Evolutionary conservation across 169 alveolate genomes (phyloP).

Genomic region (Amoebophrya sp.): DNA sequence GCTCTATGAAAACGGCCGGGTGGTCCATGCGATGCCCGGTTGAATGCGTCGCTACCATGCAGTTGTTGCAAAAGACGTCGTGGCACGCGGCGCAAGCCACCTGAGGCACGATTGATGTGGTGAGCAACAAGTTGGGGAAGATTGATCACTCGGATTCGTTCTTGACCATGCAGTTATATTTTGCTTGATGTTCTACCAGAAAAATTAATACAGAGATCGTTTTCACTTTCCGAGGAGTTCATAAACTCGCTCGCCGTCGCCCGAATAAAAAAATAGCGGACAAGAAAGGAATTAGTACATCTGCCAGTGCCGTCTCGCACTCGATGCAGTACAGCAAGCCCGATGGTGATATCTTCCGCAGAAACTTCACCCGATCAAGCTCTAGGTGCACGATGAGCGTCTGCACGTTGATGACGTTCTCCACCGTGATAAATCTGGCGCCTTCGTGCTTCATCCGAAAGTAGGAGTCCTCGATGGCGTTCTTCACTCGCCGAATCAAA

Average conservation of each 20-base stretch:
- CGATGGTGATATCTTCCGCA: slow-evolving; percentile 7
- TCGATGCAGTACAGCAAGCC: slow-evolving; percentile 17
- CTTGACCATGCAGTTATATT: too few relatives aligned
- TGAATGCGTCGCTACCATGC: slow-evolving; percentile 13
- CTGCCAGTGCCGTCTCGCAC: slow-evolving; percentile 17
- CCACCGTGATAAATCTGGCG: neutral
- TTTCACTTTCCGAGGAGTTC: too few relatives aligned
- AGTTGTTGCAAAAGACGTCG: slow-evolving; percentile 10
- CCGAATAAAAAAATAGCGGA: too few relatives aligned
- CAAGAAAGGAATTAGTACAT: neutral
- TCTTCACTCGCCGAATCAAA: slow-evolving; percentile 4
- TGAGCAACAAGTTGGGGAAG: too few relatives aligned
- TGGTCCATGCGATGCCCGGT: slow-evolving; percentile 16
- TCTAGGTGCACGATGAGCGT: slow-evolving; percentile 12
- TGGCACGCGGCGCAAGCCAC: slow-evolving; percentile 12
- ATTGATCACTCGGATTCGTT: too few relatives aligned
- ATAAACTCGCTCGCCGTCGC: too few relatives aligned
- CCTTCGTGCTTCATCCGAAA: slow-evolving; percentile 13
- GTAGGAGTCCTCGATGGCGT: neutral
- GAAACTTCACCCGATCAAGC: neutral
- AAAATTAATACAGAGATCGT: too few relatives aligned
- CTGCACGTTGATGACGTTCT: slow-evolving; percentile 5
- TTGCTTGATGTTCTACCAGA: too few relatives aligned
- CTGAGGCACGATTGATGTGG: too few relatives aligned
- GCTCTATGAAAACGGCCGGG: slow-evolving; percentile 19